Base-by-base conservation (phyloP, 2,329 filamentous ascomycete species). In the Penicillium hordei region DNA sequence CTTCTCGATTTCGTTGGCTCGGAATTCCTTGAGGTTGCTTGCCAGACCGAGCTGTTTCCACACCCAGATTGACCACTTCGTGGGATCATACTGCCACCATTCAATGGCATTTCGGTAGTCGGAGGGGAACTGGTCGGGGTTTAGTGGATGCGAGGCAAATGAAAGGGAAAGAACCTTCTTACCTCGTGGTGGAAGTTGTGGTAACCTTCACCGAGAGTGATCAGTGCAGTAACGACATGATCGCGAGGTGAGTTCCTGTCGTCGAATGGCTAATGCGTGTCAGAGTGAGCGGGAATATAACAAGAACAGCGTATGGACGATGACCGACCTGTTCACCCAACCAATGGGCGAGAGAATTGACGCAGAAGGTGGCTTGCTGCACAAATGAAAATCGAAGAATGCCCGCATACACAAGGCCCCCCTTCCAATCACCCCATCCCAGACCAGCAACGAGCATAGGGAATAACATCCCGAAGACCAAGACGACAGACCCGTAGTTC, bases 1-100 rank as follows among this genome's bases (percentile, higher is more conserved):
- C 84, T 94, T 94, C 77, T 95, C 91, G 64, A 96, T 95, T 76
- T 95, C 91, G 77, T 96, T 96, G 78, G 86, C 80, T 67, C 90
- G 89, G 86, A 96, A 96, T 77, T 93, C 85, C 85, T 95, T 95
- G 56, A 96, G 84, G 76, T 94, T 89, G 72, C 88, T 91, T 69
- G 91, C 91, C 52, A 95, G 85, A 60, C 91, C 90, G 55, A 93
- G 78, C 77, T 89, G 85, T 84, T 93, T 94, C 88, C 89, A 56
- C 5, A 25, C 66, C 85, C 86, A 89, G 79, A 93, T 93, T 70
- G 79, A 83, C 89, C 90, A 93, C 80, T 93, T 93, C 71, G 90
- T 94, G 48, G 90, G 90, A 74, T 93, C 90, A 71, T 93, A 93
- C 76, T 93, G 90, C 78, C 85, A 88, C 89, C 90, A 93, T 76